phyloP scores from a whole-genome alignment of 768 basidiomycete species.

The Mycena maculata region DNA sequence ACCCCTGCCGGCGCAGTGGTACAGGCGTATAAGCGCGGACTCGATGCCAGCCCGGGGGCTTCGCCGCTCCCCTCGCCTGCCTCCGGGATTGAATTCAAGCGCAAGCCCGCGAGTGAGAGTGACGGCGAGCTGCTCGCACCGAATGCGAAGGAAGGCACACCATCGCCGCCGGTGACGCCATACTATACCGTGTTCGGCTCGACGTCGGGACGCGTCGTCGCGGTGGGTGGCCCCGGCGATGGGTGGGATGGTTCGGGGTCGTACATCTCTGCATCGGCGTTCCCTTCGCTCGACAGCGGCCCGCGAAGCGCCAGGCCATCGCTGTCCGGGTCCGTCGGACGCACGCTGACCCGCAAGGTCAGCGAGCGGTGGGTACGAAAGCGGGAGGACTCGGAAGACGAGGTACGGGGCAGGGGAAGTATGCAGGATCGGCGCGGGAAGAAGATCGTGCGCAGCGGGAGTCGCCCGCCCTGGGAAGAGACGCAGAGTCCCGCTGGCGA shows the following conservation, averaged over 20 bases:
- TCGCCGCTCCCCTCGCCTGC: conserved; percentile 29
- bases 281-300: conserved; percentile 31
- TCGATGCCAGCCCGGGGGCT: conserved; percentile 8
- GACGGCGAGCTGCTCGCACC: conserved; percentile 17
- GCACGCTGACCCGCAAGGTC: conserved; percentile 30
- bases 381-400: conserved; percentile 35
- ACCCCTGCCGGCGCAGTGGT: conserved; percentile 36
- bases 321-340: conserved; percentile 27
- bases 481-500: conserved; percentile 9
- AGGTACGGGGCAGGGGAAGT: conserved; percentile 17
- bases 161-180: conserved; percentile 47
- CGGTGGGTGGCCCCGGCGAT: conserved; percentile 58
- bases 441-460: conserved; percentile 19
- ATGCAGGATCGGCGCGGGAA: conserved; percentile 23
- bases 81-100: conserved; percentile 12
- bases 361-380: conserved; percentile 33
- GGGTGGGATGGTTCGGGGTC: conserved; percentile 40
- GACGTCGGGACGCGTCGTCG: conserved; percentile 56
- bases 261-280: conserved; percentile 32
- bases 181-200: conserved; percentile 70
- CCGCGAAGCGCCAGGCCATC: conserved; percentile 19
- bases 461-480: conserved; percentile 14
- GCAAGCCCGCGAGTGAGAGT: conserved; percentile 13
- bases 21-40: conserved; percentile 34
- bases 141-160: background rate